Evolutionary conservation across 495 filamentous ascomycete species (phyloP), one percentile per base, ranked within the genome.

Genomic region (Penicillium mononematosum): DNA sequence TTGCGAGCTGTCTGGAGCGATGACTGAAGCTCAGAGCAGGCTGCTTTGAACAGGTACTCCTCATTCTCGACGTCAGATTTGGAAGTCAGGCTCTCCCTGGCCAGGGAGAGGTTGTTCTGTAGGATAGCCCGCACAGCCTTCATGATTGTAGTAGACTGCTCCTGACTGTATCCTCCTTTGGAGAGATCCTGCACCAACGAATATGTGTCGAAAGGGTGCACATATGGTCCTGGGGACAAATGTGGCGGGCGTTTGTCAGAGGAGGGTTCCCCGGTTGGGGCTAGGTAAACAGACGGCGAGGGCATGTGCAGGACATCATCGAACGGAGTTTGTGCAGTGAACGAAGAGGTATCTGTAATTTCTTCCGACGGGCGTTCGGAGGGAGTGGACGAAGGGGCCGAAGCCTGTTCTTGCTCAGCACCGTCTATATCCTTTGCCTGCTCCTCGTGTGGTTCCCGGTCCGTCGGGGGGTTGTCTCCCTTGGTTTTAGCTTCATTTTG

Each of bases 181-280:
- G 85, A 77, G 5, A 98, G 84, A 60, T 89, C 81, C 45, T 86
- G 85, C 5, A 96, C 94, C 2, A 96, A 81, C 4, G 83, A 84
- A 65, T 92, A 98, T 17, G 88, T 96, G 74, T 98, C 94, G 70
- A 98, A 98, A 75, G 97, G 91, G 75, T 98, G 94, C 12, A 96
- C 84, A 69, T 96, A 93, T 3, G 84, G 89, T 16, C 89, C 82
- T 0, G 90, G 83, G 7, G 84, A 76, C 31, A 96, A 63, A 60
- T 89, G 85, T 45, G 86, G 86, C 17, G 81, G 83, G 59, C 81
- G 82, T 11, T 77, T 63, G 42, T 81, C 68, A 58, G 79, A 65
- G 29, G 56, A 24, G 52, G 69, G n/a, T 46, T 22, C 43, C 32
- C 69, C 75, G 1, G 65, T 63, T n/a, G 71, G 67, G 0, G 70